Base-by-base conservation (phyloP, 768 basidiomycete species). In the Hygrocybe coccinea region DNA sequence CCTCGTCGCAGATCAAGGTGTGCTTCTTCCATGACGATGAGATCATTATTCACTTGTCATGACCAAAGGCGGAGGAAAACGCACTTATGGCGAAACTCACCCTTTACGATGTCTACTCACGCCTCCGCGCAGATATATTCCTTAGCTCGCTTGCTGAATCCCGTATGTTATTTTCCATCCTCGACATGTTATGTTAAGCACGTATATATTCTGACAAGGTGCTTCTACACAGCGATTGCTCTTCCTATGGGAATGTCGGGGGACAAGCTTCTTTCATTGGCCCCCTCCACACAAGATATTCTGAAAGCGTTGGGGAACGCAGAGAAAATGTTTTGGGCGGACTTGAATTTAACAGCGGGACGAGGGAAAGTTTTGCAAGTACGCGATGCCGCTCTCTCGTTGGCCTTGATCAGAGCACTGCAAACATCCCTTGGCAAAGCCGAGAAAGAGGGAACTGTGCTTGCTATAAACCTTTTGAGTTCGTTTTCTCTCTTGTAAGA, bases 81-180 rank as follows among this genome's bases (percentile, higher is more conserved):
- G 77, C 80, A 2, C 71, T 97, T 0, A 77, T 90, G 64, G 94
- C 87, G 0, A 85, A 82, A 59, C 71, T 95, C n/a, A 85, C 84
- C 1, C 71, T 97, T 25, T 83, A 89, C 51, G 81, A 85, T 24
- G 88, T 87, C 1, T 85, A 94, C 60, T 78, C 79, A 36, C 84
- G 83, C 6, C 91, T 95, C 74, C 82, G 82, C 33, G 78, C 83
- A 0, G 94, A 97, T 65, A 89, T 97, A 75, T 89, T 94, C 66
- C 75, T 97, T 56, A 93, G 87, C 64, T 94, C 94, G 15, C 73
- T 97, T 21, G 81, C 87, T 0, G 95, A 98, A 67, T 95, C 95
- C 1, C 86, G 94, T 95, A 63, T 35, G 91, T 72, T 14, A 41
- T 24, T 35, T 56, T 12, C 45, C 36, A 49, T 54, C n/a, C 33